Conservation (phyloP, 805 yeast genomes). For the Metschnikowia proteae region DNA sequence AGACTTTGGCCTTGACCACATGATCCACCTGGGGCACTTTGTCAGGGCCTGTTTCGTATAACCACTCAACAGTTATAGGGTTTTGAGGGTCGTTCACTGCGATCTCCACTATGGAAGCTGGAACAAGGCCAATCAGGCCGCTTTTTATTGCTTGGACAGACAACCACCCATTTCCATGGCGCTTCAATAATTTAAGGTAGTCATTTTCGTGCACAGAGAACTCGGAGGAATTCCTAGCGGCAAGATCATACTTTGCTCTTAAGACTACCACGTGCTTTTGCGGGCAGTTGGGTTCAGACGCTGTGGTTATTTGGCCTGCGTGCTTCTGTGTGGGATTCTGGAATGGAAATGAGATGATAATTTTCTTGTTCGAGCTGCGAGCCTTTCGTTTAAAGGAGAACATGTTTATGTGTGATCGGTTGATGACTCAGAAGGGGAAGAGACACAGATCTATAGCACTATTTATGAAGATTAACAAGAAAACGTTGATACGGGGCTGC, state of each 20-base stretch:
- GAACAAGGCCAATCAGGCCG: constrained; percentile 29
- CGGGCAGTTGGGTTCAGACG: constrained; percentile 24
- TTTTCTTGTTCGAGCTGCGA: not conserved
- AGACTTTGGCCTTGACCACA: constrained; percentile 18
- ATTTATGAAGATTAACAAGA: too few species aligned
- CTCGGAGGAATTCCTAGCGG: constrained; percentile 26
- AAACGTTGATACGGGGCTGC: not conserved
- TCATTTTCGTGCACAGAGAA: constrained; percentile 26
- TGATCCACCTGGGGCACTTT: not conserved
- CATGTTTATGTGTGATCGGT: not conserved
- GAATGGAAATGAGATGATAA: constrained; percentile 2
- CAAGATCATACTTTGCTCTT: constrained; percentile 30
- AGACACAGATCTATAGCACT: too few species aligned
- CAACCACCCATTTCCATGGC: constrained; percentile 42
- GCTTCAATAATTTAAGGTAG: constrained; percentile 29
- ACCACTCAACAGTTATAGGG: constrained; percentile 33
- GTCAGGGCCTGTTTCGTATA: constrained; percentile 16
- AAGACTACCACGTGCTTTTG: constrained; percentile 22
- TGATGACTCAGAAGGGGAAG: not conserved
- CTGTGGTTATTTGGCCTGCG: constrained; percentile 20
- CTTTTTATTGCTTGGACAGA: constrained; percentile 28
- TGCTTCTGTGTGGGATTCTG: not conserved
- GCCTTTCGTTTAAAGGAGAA: constrained; percentile 1
- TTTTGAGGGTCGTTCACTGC: constrained; percentile 35
- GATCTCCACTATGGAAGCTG: constrained; percentile 38